These are phyloP conservation scores for Raddia guianensis DNA, from an alignment of 176 grass and related monocot species.

Conservation along the genomic window DNA sequence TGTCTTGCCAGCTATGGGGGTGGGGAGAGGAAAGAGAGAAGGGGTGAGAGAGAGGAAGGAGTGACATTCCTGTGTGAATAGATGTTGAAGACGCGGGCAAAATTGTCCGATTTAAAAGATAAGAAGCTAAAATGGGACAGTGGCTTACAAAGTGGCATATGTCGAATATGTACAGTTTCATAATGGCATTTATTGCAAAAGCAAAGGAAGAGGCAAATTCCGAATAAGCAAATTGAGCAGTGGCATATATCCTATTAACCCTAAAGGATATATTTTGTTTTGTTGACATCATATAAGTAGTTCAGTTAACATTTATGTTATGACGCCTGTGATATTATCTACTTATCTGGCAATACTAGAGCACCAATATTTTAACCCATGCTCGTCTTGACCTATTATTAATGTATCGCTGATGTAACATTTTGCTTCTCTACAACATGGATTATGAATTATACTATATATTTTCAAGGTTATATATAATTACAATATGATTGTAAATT, in stretches of 20 bases:
- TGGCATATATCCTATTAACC: too few relatives aligned
- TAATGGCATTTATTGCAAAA: too few relatives aligned
- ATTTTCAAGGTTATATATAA: conserved; percentile 5
- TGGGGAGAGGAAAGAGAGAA: too few relatives aligned
- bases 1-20: conserved; percentile 30
- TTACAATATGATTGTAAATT: conserved; percentile 21
- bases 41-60: too few relatives aligned
- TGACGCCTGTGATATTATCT: neutral
- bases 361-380: neutral
- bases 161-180: too few relatives aligned
- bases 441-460: neutral
- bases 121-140: too few relatives aligned
- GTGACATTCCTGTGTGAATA: too few relatives aligned
- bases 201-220: too few relatives aligned
- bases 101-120: too few relatives aligned
- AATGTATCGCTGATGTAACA: neutral
- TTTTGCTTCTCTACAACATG: neutral
- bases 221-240: too few relatives aligned
- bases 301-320: neutral
- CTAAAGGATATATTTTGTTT: neutral
- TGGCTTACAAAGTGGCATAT: too few relatives aligned
- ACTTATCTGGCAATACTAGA: conserved; percentile 5
- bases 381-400: neutral
- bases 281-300: neutral
- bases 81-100: too few relatives aligned